Evolutionary conservation across 1,284 basidiomycete genomes (phyloP), one percentile per base, ranked within the genome.

Genomic region (Garcileccinum viscosum): DNA sequence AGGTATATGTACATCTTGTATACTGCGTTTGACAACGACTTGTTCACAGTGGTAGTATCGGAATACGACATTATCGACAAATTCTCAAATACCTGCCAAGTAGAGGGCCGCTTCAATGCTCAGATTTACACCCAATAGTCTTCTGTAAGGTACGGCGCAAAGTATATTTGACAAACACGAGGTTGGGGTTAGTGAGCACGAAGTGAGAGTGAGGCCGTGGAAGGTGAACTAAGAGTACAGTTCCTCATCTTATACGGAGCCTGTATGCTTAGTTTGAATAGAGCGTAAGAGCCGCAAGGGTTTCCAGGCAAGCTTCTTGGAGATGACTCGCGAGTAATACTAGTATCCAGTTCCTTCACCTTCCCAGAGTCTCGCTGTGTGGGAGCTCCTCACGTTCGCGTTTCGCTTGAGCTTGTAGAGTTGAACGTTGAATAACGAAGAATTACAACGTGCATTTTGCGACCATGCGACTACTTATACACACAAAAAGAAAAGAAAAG

Each of bases 11-110:
- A 99, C 76, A 93, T 90, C 65, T 88, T 89, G 80, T 98, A 99
- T 33, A 97, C 94, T 33, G 99, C 93, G 78, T 95, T 95, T 32
- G 92, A 87, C 33, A 99, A 82, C 73, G 99, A 82, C 73, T 93
- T 93, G 71, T 77, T 98, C 93, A 83, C 97, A 99, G 0, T 97
- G 97, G 78, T 98, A 97, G 78, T 98, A 97, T 67, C 90, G 89
- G 85, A 97, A 98, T 1, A 86, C 81, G 3, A 96, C 96, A 63
- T 95, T 93, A 50, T 83, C 84, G 17, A 95, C 90, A 80, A 99
- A 99, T 79, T 98, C 96, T 70, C 93, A 89, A 37, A 98, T 88
- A 15, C 93, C 91, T 62, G 98, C 89, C 63, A 99, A 84, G 74
- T 99, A 96, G 66, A 99, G 88, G 37, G 98, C 47, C 96, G 90